Percentiles rank a stretch among this genome's conserved stretches.
phyloP scores from a whole-genome alignment of 148 eudicot species.

The Silene latifolia region DNA sequence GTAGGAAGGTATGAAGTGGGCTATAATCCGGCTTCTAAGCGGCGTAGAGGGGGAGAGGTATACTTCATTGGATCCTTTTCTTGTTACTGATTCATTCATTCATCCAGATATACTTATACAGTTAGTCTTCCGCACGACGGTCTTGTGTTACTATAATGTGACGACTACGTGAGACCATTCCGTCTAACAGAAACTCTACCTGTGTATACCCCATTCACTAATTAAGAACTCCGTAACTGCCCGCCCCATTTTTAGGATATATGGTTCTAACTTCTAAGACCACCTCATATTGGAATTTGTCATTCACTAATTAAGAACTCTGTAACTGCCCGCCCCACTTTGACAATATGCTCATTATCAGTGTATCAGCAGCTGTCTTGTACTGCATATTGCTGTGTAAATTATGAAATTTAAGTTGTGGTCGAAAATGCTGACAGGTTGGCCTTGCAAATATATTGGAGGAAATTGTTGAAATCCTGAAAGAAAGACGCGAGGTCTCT shows the following conservation, averaged over 20 bases:
- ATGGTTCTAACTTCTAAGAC: no score
- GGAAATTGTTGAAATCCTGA: slow-evolving; percentile 69
- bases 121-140: background rate
- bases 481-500: slow-evolving; percentile 46
- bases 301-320: no score
- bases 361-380: background rate
- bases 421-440: slow-evolving; percentile 46
- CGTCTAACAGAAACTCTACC: background rate
- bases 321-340: no score
- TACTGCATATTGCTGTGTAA: background rate
- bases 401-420: background rate
- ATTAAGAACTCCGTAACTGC: no score
- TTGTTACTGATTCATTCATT: background rate
- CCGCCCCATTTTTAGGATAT: no score
- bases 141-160: no score
- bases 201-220: no score
- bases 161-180: no score
- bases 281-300: no score
- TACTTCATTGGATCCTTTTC: background rate
- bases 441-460: slow-evolving; percentile 80
- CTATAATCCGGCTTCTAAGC: slow-evolving; percentile 53
- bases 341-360: background rate
- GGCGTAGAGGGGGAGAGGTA: slow-evolving; percentile 97
- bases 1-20: slow-evolving; percentile 56
- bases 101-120: background rate